Base-by-base conservation (phyloP, 2,329 filamentous ascomycete genomes). In the Arthrobotrys musiformis region DNA sequence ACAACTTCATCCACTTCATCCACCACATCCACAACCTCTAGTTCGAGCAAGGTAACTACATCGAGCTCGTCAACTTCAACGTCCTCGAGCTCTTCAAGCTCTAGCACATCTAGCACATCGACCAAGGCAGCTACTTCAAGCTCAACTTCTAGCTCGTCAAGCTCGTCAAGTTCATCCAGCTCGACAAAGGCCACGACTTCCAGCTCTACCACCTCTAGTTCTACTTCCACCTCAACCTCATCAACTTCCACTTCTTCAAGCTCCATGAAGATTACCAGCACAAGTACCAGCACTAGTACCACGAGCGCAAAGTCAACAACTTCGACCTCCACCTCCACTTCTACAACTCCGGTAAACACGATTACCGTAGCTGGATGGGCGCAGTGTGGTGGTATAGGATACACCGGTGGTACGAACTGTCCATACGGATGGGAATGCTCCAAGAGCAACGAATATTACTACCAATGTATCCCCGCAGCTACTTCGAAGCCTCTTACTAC, bases 21-120 rank as follows among this genome's bases (percentile, higher is more conserved):
- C 19, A 11, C 46, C 7, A 42, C 52, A 26, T 33, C 60, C 8
- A 6, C 60, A 35, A 24, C 60, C 7, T 46, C 60, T 44, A 7
- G 60, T 22, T 2, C 77, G 73, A 9, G 78, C 79, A 8, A n/a
- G 4, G 79, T 79, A 2, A 68, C 77, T 1, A 66, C 52, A 5
- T 50, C 79, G 3, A 33, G 11, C 22, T 48, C 60, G 11, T 30
- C 60, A 1, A 48, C 22, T 33, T 63, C 24, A 3, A 30, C 40
- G 0, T 8, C 9, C 7, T 46, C 42, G 7, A 63, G 22, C 11
- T 48, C 24, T 17, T 46, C 60, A 2, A 46, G 42, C 11, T 46
- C 17, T 7, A 46, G 8, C 37, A n/a, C n/a, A n/a, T n/a, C n/a
- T n/a, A n/a, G n/a, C n/a, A n/a, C n/a, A n/a, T 42, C 37, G 11